phyloP scores from a whole-genome alignment of 768 basidiomycete genomes.

The Lactarius vividus region DNA sequence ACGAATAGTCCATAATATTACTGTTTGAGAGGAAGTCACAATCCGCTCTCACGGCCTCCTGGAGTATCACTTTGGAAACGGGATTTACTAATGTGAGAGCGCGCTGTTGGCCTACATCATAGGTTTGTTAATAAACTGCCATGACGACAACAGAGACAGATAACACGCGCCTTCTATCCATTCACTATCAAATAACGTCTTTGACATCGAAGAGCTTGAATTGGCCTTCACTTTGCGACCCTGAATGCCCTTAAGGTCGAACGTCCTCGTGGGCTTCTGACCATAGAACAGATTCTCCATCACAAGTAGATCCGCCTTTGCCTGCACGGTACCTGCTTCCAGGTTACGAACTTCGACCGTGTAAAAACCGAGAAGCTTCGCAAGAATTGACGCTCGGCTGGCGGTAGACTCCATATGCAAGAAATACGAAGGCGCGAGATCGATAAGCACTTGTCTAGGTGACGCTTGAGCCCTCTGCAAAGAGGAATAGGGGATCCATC shows the following conservation, averaged over 20 bases:
- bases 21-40: constrained; percentile 70
- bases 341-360: constrained; percentile 74
- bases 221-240: constrained; percentile 63
- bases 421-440: constrained; percentile 77
- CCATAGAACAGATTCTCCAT: constrained; percentile 86
- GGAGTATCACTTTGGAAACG: constrained; percentile 68
- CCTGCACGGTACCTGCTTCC: constrained; percentile 60
- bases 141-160: background rate
- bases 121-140: background rate
- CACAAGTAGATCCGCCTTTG: constrained; percentile 71
- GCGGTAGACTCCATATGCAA: constrained; percentile 71
- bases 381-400: constrained; percentile 62
- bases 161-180: constrained; percentile 66
- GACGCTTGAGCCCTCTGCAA: background rate
- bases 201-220: constrained; percentile 39
- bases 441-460: constrained; percentile 70
- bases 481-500: background rate
- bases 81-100: constrained; percentile 64
- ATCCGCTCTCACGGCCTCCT: constrained; percentile 65
- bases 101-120: constrained; percentile 55
- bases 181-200: constrained; percentile 76
- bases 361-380: constrained; percentile 81
- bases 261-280: constrained; percentile 63
- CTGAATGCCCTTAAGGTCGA: constrained; percentile 83
- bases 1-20: constrained; percentile 90